A percentile compares a stretch with the other conserved stretches of the same genome.
Evolutionary conservation across 1,139 yeast species (phyloP).

Genomic region (Torulaspora globosa): DNA sequence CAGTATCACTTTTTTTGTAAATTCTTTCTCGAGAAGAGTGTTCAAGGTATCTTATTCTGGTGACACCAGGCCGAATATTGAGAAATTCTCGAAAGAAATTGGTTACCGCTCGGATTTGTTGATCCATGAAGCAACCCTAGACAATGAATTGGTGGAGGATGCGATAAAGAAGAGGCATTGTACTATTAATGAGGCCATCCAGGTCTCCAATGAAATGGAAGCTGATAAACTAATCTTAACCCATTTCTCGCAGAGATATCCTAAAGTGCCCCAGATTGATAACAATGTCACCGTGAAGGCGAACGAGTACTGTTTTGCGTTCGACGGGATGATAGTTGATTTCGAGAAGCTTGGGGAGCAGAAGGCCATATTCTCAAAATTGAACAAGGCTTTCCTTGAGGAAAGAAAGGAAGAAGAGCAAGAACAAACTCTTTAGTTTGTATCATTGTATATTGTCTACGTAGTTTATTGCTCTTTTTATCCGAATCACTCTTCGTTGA

Average conservation of each 20-base stretch:
- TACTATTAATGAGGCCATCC: slow-evolving; percentile 85
- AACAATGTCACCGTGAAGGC: slow-evolving; percentile 33
- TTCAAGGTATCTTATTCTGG: slow-evolving; percentile 89
- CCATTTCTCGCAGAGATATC: slow-evolving; percentile 89
- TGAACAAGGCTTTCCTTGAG: slow-evolving; percentile 34
- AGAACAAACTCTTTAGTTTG: slow-evolving; percentile 14
- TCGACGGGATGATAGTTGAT: slow-evolving; percentile 56
- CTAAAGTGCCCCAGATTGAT: slow-evolving; percentile 50
- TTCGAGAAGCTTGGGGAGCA: slow-evolving; percentile 44
- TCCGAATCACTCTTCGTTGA: neutral
- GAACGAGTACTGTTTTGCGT: slow-evolving; percentile 47
- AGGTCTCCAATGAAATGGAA: slow-evolving; percentile 64
- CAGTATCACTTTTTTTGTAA: slow-evolving; percentile 47
- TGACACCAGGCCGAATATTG: slow-evolving; percentile 80
- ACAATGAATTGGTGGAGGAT: slow-evolving; percentile 72
- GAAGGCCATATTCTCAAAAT: slow-evolving; percentile 25
- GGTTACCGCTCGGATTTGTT: slow-evolving; percentile 71
- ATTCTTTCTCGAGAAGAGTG: slow-evolving; percentile 26
- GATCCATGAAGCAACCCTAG: slow-evolving; percentile 91
- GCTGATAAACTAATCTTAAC: slow-evolving; percentile 72
- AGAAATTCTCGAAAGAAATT: slow-evolving; percentile 51
- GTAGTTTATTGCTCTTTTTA: neutral
- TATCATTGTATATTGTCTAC: slow-evolving; percentile 5
- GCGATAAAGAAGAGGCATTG: slow-evolving; percentile 82
- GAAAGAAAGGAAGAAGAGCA: slow-evolving; percentile 30